Evolutionary conservation across 2,329 filamentous ascomycete genomes (phyloP).

Genomic region (Tricladium varicosporioides): DNA sequence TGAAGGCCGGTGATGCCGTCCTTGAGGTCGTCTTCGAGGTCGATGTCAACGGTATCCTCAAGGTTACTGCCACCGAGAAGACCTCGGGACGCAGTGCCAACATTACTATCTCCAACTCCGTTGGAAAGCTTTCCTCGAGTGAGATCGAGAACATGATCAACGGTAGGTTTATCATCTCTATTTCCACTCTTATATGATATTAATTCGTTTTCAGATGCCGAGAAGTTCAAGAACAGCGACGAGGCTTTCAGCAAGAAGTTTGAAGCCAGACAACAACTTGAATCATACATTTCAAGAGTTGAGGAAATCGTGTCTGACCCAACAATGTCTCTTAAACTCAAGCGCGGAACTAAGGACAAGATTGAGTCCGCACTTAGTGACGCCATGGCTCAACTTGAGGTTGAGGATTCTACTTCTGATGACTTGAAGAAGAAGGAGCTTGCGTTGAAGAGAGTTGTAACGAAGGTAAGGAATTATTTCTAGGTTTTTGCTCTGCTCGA

Average conservation of each 20-base stretch:
- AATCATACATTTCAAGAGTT: conserved; percentile 97
- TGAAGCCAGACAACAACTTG: conserved; percentile 97
- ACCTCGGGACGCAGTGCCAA: conserved; percentile 96
- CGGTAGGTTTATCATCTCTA: conserved; percentile 47
- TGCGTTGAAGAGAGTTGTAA: conserved; percentile 94
- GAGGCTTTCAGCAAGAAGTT: conserved; percentile 99
- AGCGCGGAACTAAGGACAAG: conserved; percentile 99
- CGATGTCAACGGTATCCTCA: conserved; percentile 99
- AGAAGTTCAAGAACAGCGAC: conserved; percentile 98
- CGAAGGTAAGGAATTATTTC: conserved; percentile 61
- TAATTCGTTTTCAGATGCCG: conserved; percentile 60
- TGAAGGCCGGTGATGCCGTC: conserved; percentile 93
- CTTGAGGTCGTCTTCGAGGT: conserved; percentile 99
- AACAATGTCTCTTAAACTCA: conserved; percentile 92
- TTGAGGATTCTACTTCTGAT: conserved; percentile 86
- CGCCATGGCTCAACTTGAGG: conserved; percentile 95
- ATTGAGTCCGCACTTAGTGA: conserved; percentile 96
- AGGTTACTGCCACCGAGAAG: conserved; percentile 99
- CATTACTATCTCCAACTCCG: conserved; percentile 99
- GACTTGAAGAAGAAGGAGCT: conserved; percentile 99
- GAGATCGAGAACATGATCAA: conserved; percentile 99
- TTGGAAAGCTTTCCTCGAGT: conserved; percentile 89
- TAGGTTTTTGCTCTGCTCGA: neutral
- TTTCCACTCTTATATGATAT: conserved; percentile 1
- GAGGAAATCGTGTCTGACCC: conserved; percentile 99